These are phyloP conservation scores for Hymenoscyphus salicellus DNA, from an alignment of 2,329 filamentous ascomycete species.

Conservation along the genomic window DNA sequence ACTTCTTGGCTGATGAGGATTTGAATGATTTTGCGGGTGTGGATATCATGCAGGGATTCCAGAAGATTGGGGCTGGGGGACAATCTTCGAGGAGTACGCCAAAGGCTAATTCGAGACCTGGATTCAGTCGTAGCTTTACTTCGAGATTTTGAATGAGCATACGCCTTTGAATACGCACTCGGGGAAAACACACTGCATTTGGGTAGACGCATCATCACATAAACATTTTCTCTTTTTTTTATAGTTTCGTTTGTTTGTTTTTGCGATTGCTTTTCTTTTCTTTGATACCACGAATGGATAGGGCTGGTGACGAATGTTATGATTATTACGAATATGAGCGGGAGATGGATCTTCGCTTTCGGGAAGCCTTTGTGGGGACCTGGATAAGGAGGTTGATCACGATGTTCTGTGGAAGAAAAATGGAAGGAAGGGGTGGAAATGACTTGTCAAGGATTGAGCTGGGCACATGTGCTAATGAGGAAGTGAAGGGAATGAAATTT, in stretches of 20 bases:
- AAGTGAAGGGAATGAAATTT: background rate
- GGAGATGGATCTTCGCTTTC: background rate
- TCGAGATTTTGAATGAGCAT: slow-evolving; percentile 31
- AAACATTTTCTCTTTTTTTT: background rate
- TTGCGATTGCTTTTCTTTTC: background rate
- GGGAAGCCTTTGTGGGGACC: background rate
- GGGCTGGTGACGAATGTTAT: slow-evolving; percentile 1
- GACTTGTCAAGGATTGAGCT: background rate
- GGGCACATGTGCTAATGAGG: background rate
- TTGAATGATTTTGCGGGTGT: slow-evolving; percentile 57
- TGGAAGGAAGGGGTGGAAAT: background rate
- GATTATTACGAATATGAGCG: background rate
- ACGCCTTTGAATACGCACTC: background rate
- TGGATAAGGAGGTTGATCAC: background rate
- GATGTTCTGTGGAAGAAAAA: background rate
- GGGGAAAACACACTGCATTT: background rate
- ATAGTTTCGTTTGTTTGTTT: background rate
- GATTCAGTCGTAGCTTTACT: slow-evolving; percentile 34
- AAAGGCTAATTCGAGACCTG: slow-evolving; percentile 27
- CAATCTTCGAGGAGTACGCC: slow-evolving; percentile 26
- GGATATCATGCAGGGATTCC: slow-evolving; percentile 72
- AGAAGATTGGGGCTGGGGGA: slow-evolving; percentile 64
- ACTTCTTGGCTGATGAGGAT: slow-evolving; percentile 55
- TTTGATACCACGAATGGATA: slow-evolving; percentile 2
- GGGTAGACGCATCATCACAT: background rate